Evolutionary conservation across 2,329 filamentous ascomycete species (phyloP).

Genomic region (Fulvia fulva): DNA sequence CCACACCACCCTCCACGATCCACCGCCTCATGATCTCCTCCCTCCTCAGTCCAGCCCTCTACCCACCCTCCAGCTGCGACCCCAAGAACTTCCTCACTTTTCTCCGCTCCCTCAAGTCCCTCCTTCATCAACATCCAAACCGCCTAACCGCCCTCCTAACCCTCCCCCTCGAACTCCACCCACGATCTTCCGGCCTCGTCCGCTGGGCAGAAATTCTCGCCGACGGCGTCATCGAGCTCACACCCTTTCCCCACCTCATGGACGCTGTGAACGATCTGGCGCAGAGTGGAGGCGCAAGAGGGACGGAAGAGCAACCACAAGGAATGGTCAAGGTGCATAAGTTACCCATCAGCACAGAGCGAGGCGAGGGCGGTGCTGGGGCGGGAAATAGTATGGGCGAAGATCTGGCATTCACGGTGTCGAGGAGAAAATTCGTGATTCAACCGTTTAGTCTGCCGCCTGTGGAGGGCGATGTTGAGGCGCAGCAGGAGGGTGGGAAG

Average conservation of each 20-base stretch:
- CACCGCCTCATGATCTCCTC: constrained; percentile 83
- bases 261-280: constrained; percentile 46
- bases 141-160: constrained; percentile 71
- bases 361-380: constrained; percentile 72
- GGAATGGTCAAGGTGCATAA: constrained; percentile 81
- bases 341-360: constrained; percentile 80
- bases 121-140: constrained; percentile 64
- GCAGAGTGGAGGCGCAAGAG: constrained; percentile 48
- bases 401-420: constrained; percentile 87
- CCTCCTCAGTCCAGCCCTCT: constrained; percentile 80
- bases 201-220: constrained; percentile 81
- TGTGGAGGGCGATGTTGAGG: constrained; percentile 68
- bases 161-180: constrained; percentile 74
- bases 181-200: constrained; percentile 68
- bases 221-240: constrained; percentile 83
- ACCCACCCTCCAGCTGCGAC: constrained; percentile 64
- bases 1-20: constrained; percentile 57
- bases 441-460: constrained; percentile 87
- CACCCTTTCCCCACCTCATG: constrained; percentile 63
- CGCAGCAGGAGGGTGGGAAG: constrained; percentile 46
- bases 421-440: constrained; percentile 76
- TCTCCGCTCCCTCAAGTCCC: constrained; percentile 69
- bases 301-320: constrained; percentile 72
- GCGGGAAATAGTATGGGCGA: constrained; percentile 63
- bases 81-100: constrained; percentile 75